Evolutionary conservation across 1,284 basidiomycete species (phyloP).

Genomic region (Takashimella koratensis): DNA sequence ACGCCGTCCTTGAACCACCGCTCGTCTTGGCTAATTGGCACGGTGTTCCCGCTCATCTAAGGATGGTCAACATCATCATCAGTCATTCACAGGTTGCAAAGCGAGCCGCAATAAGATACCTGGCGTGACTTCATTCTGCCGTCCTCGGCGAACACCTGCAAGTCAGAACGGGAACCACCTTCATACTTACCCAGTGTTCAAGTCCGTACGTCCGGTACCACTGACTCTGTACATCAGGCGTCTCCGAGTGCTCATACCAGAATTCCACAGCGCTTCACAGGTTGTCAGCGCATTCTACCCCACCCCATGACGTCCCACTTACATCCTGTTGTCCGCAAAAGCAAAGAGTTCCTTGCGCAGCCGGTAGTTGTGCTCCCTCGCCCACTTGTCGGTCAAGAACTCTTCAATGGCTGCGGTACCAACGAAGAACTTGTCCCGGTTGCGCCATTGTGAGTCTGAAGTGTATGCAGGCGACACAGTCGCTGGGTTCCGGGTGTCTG

Average conservation of each 20-base stretch:
- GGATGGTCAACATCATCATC: too few relatives aligned
- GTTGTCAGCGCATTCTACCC: too few relatives aligned
- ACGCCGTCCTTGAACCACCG: conserved; percentile 58
- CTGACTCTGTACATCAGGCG: conserved; percentile 36
- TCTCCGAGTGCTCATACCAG: conserved; percentile 58
- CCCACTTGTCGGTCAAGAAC: conserved; percentile 60
- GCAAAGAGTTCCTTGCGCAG: conserved; percentile 60
- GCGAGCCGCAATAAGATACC: too few relatives aligned
- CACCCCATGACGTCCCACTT: conserved; percentile 50
- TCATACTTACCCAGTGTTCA: conserved; percentile 57
- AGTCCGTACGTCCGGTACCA: conserved; percentile 61
- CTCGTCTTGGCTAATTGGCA: conserved; percentile 54
- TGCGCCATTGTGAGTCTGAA: conserved; percentile 58
- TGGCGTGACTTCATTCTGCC: conserved; percentile 56
- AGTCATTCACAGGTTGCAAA: too few relatives aligned
- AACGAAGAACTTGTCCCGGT: conserved; percentile 56
- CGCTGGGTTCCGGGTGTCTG: conserved; percentile 34
- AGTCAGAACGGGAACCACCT: too few relatives aligned
- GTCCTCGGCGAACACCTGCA: conserved; percentile 50
- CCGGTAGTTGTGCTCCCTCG: conserved; percentile 53
- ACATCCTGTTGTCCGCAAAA: conserved; percentile 59
- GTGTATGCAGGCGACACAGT: conserved; percentile 55
- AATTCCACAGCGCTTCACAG: conserved; percentile 51
- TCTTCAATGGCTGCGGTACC: conserved; percentile 55
- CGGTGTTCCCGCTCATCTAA: conserved; percentile 60